Percentiles rank a stretch among this genome's conserved stretches.
Evolutionary conservation across 1,139 yeast genomes (phyloP).

Genomic region (Lodderomyces theae): DNA sequence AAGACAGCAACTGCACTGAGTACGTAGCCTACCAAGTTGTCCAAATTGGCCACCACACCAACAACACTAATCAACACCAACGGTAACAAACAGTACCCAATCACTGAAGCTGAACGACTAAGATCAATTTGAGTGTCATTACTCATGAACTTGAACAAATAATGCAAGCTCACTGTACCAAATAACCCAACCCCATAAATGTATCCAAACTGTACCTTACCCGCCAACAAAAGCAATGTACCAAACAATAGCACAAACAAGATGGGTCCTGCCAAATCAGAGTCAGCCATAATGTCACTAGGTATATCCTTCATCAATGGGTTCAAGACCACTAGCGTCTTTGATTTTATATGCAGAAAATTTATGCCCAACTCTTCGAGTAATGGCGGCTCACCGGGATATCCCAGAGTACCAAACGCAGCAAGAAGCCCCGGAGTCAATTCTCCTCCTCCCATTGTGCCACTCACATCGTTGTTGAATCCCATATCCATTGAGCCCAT

Average conservation of each 20-base stretch:
- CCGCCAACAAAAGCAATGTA: conserved; percentile 74
- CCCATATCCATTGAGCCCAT: conserved; percentile 42
- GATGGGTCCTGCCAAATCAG: conserved; percentile 94
- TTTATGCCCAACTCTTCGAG: conserved; percentile 92
- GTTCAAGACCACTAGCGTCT: conserved; percentile 83
- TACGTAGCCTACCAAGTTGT: conserved; percentile 71
- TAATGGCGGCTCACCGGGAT: conserved; percentile 89
- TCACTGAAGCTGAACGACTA: conserved; percentile 78
- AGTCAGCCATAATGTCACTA: conserved; percentile 80
- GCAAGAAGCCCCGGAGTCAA: conserved; percentile 79
- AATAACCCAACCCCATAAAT: conserved; percentile 93
- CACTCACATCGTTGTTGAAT: conserved; percentile 44
- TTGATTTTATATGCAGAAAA: conserved; percentile 78
- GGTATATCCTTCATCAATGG: conserved; percentile 62
- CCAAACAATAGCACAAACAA: conserved; percentile 88
- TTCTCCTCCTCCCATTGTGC: conserved; percentile 51
- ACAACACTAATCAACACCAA: conserved; percentile 74
- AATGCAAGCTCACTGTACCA: conserved; percentile 84
- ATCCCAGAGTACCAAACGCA: conserved; percentile 92
- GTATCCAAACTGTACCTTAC: conserved; percentile 95
- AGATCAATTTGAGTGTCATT: conserved; percentile 56
- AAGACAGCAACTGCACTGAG: conserved; percentile 68
- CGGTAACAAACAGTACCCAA: conserved; percentile 93
- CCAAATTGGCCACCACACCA: conserved; percentile 69
- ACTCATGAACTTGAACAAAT: conserved; percentile 84